phyloP scores from a whole-genome alignment of 129 eudicot species.

The Tanacetum coccineum region DNA sequence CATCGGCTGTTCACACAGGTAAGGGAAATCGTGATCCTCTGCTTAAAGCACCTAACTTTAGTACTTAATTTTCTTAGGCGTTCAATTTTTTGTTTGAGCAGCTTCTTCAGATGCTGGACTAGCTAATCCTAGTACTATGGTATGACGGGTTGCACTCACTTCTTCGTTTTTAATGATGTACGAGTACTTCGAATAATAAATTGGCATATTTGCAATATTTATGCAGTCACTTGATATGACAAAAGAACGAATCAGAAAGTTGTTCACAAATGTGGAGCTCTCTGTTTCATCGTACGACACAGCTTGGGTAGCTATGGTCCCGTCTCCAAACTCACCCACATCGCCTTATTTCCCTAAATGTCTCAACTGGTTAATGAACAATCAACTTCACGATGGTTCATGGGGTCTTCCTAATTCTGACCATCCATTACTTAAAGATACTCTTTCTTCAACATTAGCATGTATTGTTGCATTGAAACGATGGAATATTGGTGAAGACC shows the following conservation, averaged over 20 bases:
- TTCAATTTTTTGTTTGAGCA: slow-evolving; percentile 9
- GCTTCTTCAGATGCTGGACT: slow-evolving; percentile 24
- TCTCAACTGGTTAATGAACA: slow-evolving; percentile 67
- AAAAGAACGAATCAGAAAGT: slow-evolving; percentile 53
- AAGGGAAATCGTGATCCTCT: background rate
- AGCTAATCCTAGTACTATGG: slow-evolving; percentile 16
- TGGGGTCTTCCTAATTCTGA: slow-evolving; percentile 65
- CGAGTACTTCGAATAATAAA: background rate
- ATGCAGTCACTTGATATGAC: slow-evolving; percentile 51
- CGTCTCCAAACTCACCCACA: slow-evolving; percentile 54
- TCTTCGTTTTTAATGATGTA: background rate
- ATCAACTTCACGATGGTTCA: slow-evolving; percentile 80
- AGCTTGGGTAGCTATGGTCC: slow-evolving; percentile 99
- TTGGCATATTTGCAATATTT: background rate
- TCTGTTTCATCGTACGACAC: slow-evolving; percentile 88
- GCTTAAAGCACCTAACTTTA: no score
- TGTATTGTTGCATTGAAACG: slow-evolving; percentile 72
- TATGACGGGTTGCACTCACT: background rate
- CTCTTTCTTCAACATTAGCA: slow-evolving; percentile 72
- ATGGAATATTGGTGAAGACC: slow-evolving; percentile 81
- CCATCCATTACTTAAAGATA: slow-evolving; percentile 51
- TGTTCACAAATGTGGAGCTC: slow-evolving; percentile 52
- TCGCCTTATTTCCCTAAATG: slow-evolving; percentile 70
- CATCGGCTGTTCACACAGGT: slow-evolving; percentile 13
- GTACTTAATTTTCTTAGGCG: no score